Conservation (phyloP, 306 rosid species). For the Mucuna pruriens region DNA sequence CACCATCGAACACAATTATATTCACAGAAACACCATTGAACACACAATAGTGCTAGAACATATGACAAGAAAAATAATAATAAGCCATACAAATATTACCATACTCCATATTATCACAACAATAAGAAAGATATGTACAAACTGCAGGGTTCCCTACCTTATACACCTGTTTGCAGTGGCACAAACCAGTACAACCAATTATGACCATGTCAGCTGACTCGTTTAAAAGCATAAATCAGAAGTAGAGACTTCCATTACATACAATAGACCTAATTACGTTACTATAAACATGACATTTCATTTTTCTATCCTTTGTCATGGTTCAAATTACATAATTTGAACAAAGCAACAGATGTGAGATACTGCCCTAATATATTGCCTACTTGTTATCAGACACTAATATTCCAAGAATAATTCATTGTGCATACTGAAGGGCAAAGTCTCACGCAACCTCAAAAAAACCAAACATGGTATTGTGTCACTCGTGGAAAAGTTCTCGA, state of each 20-base stretch:
- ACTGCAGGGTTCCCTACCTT: conserved; percentile 33
- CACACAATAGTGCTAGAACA: background rate
- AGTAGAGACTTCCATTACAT: conserved; percentile 50
- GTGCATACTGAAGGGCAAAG: conserved; percentile 62
- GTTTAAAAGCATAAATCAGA: conserved; percentile 40
- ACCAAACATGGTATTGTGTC: conserved; percentile 60
- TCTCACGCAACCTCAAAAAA: conserved; percentile 75
- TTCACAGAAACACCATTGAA: background rate
- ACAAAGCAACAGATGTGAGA: conserved; percentile 55
- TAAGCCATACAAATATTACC: conserved; percentile 27
- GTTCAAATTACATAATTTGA: conserved; percentile 68
- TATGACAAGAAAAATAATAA: background rate
- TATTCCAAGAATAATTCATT: conserved; percentile 74
- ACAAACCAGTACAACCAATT: conserved; percentile 37
- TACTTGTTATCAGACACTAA: conserved; percentile 65
- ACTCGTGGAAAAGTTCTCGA: conserved; percentile 52
- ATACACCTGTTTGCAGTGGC: conserved; percentile 41
- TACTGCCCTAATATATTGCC: conserved; percentile 67
- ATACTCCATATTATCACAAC: conserved; percentile 35
- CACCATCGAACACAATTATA: background rate
- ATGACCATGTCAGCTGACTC: conserved; percentile 48
- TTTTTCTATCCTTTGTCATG: conserved; percentile 33
- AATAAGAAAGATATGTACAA: conserved; percentile 41
- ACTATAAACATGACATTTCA: conserved; percentile 65
- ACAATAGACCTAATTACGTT: conserved; percentile 44